Percentiles rank a stretch among this genome's conserved stretches.
Conservation (phyloP, 2,329 filamentous ascomycete species). For the Scedosporium minutisporum region DNA sequence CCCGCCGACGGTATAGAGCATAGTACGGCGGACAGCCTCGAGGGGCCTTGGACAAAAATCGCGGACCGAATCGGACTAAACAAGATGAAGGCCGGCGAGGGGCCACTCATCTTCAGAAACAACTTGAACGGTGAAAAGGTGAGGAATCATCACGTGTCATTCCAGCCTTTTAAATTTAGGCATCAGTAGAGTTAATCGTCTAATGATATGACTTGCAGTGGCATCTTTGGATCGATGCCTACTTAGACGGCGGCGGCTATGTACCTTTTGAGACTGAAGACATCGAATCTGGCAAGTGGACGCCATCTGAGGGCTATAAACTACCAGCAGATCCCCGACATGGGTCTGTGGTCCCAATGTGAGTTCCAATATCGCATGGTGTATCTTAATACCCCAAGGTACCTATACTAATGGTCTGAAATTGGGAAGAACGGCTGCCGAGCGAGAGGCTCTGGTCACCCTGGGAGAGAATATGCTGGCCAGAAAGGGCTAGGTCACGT, state of each 20-base stretch:
- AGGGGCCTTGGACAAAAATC: slow-evolving; percentile 10
- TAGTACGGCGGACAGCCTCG: slow-evolving; percentile 6
- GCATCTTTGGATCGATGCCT: slow-evolving; percentile 12
- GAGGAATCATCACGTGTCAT: background rate
- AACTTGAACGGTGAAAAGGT: slow-evolving; percentile 10
- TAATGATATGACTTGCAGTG: slow-evolving; percentile 6
- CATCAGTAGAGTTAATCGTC: background rate
- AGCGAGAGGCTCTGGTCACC: too few species aligned
- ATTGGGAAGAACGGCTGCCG: too few species aligned
- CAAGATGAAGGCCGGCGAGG: slow-evolving; percentile 10
- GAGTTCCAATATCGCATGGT: background rate
- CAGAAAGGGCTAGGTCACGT: too few species aligned
- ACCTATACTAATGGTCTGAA: too few species aligned
- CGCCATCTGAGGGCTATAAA: background rate
- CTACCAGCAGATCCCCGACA: slow-evolving; percentile 9
- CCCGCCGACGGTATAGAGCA: slow-evolving; percentile 11
- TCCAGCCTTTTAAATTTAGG: background rate
- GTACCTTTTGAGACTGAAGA: slow-evolving; percentile 10
- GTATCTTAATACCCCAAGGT: too few species aligned
- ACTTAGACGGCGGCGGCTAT: slow-evolving; percentile 11
- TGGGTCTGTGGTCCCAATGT: slow-evolving; percentile 12
- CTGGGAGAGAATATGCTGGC: too few species aligned
- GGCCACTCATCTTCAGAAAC: slow-evolving; percentile 11
- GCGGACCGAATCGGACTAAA: slow-evolving; percentile 9
- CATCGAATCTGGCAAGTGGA: slow-evolving; percentile 9